Conservation (phyloP, 2,329 filamentous ascomycete species). For the Torrubiella hemipterigena region DNA sequence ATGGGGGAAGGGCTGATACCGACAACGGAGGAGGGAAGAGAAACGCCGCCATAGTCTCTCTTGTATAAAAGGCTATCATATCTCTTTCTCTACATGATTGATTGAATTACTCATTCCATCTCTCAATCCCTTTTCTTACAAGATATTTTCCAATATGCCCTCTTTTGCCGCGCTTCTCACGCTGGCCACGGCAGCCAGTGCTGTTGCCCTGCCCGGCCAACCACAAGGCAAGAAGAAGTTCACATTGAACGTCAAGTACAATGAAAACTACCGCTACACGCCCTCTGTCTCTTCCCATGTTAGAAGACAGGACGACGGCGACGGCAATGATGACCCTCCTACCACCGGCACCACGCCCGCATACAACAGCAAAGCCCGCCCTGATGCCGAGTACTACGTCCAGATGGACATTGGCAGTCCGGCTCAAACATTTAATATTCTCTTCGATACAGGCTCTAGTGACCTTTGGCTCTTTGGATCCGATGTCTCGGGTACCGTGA, state of each 20-base stretch:
- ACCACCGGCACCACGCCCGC: slow-evolving; percentile 1
- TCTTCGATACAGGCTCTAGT: slow-evolving; percentile 31
- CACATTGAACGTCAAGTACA: slow-evolving; percentile 3
- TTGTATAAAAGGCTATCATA: too few relatives aligned
- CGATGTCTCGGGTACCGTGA: slow-evolving; percentile 11
- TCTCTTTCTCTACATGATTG: too few relatives aligned
- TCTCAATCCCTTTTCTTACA: too few relatives aligned
- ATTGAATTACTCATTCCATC: too few relatives aligned
- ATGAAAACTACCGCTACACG: slow-evolving; percentile 2
- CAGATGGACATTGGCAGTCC: slow-evolving; percentile 16
- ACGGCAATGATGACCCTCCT: too few relatives aligned
- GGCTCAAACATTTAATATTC: slow-evolving; percentile 22
- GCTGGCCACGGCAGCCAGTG: background rate
- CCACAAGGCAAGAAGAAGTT: background rate
- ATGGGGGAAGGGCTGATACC: too few relatives aligned
- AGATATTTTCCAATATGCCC: too few relatives aligned
- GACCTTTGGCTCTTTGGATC: slow-evolving; percentile 25
- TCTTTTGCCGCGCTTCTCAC: too few relatives aligned
- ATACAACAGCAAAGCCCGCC: slow-evolving; percentile 1
- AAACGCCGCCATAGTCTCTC: too few relatives aligned
- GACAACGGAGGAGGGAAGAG: too few relatives aligned
- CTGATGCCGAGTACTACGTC: slow-evolving; percentile 3
- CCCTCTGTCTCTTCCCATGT: background rate
- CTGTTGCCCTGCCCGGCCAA: background rate
- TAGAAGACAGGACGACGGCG: background rate